Percentiles rank a stretch among this genome's conserved stretches.
Conservation (phyloP, 1,284 basidiomycete genomes). For the Naganishia sp. region DNA sequence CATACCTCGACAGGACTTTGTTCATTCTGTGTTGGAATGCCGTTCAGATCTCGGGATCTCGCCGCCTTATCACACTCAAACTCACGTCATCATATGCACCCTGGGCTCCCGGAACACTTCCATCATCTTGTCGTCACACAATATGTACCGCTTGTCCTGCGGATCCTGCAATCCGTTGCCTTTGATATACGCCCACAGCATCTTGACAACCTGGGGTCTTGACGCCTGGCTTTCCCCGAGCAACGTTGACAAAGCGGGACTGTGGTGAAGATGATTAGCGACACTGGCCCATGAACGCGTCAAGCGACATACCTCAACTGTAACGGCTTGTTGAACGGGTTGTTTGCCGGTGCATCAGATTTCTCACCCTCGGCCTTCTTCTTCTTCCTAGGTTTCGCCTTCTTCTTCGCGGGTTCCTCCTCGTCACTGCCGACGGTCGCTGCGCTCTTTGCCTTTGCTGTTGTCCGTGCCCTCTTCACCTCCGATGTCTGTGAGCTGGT, state of each 20-base stretch:
- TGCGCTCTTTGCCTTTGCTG: constrained; percentile 20
- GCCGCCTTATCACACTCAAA: background rate
- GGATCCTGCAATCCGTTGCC: constrained; percentile 57
- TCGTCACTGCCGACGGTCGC: constrained; percentile 36
- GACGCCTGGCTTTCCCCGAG: constrained; percentile 48
- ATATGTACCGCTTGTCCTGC: constrained; percentile 56
- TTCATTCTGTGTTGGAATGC: constrained; percentile 10
- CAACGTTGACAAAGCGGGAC: constrained; percentile 45
- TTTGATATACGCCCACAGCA: constrained; percentile 61
- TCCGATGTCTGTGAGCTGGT: constrained; percentile 11
- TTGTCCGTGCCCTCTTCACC: constrained; percentile 5
- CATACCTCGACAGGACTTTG: constrained; percentile 9
- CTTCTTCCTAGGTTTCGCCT: constrained; percentile 41
- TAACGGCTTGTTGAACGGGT: constrained; percentile 53
- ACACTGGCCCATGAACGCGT: background rate
- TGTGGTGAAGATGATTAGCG: constrained; percentile 25
- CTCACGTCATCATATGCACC: constrained; percentile 53
- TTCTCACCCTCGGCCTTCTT: constrained; percentile 28
- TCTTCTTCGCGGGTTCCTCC: constrained; percentile 43
- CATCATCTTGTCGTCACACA: constrained; percentile 56
- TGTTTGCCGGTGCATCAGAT: constrained; percentile 34
- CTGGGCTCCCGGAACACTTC: constrained; percentile 55
- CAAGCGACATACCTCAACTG: constrained; percentile 45
- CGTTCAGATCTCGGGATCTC: background rate
- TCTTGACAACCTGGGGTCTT: constrained; percentile 58